phyloP scores from a whole-genome alignment of 192 early-diverging fungal species.

The Coemansia sp. region DNA sequence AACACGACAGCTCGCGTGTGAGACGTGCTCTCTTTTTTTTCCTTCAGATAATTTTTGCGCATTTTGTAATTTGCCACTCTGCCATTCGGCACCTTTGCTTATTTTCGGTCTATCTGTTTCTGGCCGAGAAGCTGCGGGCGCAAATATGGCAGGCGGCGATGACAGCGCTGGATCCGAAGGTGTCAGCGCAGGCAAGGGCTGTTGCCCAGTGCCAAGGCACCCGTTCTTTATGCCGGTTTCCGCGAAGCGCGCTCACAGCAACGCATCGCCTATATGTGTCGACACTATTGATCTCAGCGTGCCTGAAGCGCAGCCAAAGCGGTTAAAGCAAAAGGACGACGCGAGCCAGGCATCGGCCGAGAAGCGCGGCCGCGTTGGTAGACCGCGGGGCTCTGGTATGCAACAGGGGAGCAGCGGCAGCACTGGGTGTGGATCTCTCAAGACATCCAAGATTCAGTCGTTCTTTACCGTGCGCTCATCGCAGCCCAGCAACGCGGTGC shows the following conservation, averaged over 20 bases:
- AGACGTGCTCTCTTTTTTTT: neutral
- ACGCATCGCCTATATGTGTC: neutral
- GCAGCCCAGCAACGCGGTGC: neutral
- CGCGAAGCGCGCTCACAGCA: conserved; percentile 21
- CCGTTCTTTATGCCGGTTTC: conserved; percentile 44
- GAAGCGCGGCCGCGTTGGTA: conserved; percentile 18
- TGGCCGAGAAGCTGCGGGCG: neutral
- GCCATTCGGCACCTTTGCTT: neutral
- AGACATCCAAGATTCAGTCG: conserved; percentile 36
- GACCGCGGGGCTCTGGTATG: conserved; percentile 7
- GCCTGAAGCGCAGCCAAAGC: conserved; percentile 16
- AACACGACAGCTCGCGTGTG: too few relatives aligned
- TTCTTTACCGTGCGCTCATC: conserved; percentile 28
- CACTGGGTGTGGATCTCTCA: neutral
- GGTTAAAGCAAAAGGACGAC: conserved; percentile 25
- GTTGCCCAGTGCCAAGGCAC: conserved; percentile 8
- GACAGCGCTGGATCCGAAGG: neutral
- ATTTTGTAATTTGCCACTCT: neutral
- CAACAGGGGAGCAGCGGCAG: neutral
- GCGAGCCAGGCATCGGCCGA: neutral
- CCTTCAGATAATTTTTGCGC: neutral
- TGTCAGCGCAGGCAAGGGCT: neutral
- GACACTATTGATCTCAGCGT: neutral
- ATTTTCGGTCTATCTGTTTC: neutral
- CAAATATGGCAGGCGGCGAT: neutral